A percentile compares a stretch with the other conserved stretches of the same genome.
Evolutionary conservation across 768 basidiomycete species (phyloP).

Genomic region (Paxillus involutus): DNA sequence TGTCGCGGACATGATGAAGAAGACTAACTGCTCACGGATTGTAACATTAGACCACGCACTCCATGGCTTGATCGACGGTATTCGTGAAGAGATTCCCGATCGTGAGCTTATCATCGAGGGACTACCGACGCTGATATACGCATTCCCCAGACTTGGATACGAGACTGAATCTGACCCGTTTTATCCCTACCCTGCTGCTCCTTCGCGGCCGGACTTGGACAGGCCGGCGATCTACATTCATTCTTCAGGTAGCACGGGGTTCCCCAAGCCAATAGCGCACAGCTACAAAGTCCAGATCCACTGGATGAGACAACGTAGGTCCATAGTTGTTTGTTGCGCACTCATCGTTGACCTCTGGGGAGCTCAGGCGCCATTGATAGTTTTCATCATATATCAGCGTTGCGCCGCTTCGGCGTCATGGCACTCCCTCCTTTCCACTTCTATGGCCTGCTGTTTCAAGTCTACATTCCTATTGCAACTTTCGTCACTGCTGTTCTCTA

Average conservation of each 20-base stretch:
- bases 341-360: not conserved
- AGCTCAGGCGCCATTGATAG: not conserved
- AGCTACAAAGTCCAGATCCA: constrained; percentile 31
- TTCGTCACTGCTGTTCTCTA: constrained; percentile 29
- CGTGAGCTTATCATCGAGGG: constrained; percentile 6
- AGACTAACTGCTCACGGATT: constrained; percentile 18
- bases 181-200: constrained; percentile 5
- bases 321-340: not conserved
- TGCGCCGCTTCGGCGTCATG: constrained; percentile 27
- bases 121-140: constrained; percentile 15
- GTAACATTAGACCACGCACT: constrained; percentile 10
- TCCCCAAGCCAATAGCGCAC: constrained; percentile 42
- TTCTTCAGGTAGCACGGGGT: constrained; percentile 42
- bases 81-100: not conserved
- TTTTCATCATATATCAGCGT: too few relatives aligned
- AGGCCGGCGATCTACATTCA: constrained; percentile 16
- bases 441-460: constrained; percentile 30
- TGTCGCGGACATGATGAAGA: constrained; percentile 18
- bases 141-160: constrained; percentile 37
- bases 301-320: constrained; percentile 35
- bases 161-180: constrained; percentile 21
- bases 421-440: constrained; percentile 42
- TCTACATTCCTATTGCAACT: constrained; percentile 30
- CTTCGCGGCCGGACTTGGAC: constrained; percentile 8
- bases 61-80: constrained; percentile 8